Evolutionary conservation across 345 rosid genomes (phyloP).

Genomic region (Eucalyptus sp.): DNA sequence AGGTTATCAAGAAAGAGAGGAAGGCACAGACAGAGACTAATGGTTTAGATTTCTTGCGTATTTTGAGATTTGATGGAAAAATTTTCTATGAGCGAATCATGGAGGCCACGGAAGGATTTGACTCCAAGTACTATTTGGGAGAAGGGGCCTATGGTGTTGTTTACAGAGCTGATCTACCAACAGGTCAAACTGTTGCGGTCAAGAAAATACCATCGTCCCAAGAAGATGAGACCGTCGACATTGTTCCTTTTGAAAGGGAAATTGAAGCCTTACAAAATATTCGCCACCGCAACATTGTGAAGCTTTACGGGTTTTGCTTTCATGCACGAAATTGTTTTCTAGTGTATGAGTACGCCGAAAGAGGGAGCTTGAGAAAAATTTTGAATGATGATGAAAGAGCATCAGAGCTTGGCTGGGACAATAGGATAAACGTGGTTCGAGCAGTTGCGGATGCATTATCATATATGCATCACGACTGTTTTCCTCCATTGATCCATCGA

Average conservation of each 20-base stretch:
- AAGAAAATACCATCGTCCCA: neutral
- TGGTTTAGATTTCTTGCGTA: neutral
- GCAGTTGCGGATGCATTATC: neutral
- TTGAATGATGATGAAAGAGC: neutral
- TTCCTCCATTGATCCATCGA: neutral
- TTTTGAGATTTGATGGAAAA: slow-evolving; percentile 2
- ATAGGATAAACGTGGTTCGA: neutral
- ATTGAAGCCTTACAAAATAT: neutral
- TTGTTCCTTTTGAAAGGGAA: neutral
- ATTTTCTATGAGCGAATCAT: neutral
- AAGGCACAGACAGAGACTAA: neutral
- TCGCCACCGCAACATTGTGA: neutral
- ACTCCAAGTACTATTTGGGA: neutral
- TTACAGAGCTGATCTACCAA: neutral
- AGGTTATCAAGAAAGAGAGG: neutral
- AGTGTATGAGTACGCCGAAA: neutral
- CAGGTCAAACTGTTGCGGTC: neutral
- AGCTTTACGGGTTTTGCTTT: neutral
- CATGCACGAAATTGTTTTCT: neutral
- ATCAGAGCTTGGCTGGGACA: neutral
- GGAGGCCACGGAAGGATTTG: neutral
- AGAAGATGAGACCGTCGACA: neutral
- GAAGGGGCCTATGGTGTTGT: neutral
- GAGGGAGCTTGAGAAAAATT: neutral
- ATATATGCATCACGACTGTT: slow-evolving; percentile 1